Evolutionary conservation across 2,329 filamentous ascomycete genomes (phyloP), one percentile per base, ranked within the genome.

Genomic region (Penicillium occitanis): DNA sequence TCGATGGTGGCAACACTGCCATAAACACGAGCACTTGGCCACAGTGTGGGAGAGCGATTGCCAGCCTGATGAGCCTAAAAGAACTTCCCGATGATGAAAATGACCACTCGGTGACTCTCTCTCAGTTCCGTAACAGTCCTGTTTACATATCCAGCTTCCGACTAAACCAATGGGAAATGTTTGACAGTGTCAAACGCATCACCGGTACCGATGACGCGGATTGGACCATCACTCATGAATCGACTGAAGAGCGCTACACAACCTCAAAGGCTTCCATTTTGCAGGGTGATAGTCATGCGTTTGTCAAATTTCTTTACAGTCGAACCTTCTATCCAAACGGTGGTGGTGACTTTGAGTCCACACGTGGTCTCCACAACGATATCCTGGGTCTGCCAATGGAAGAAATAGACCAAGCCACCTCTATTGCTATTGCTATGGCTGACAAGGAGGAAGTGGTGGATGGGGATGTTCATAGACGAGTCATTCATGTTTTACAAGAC

Each of bases 101-200:
- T 1, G 78, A 81, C 42, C 71, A 69, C 6, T 74, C 76, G 7
- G 70, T 74, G 1, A 78, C 79, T 8, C 65, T 87, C 8, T 79
- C 78, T 7, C 69, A 73, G 40, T 87, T 79, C 70, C 75, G 77
- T 2, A 86, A 88, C 73, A 80, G 81, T 60, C 68, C 71, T 0
- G 71, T 89, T 1, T 86, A 82, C 69, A 69, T 88, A 11, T 81
- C 79, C 7, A 88, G 85, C 67, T 91, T 90, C 77, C 73, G 78
- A 11, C 70, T 88, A 67, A 86, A 76, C 66, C 89, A 91, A 74
- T 81, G 82, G 11, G 88, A 91, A 10, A 90, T 91, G 79, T 81
- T 91, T 63, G 83, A 84, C 46, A 84, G 83, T n/a, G 75, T 88
- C 13, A 81, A 88, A 70, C 83, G 84, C 0, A 87, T 88, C 3